Evolutionary conservation across 257 asterid species (phyloP), one percentile per base, ranked within the genome.

Genomic region (Prunella vulgaris): DNA sequence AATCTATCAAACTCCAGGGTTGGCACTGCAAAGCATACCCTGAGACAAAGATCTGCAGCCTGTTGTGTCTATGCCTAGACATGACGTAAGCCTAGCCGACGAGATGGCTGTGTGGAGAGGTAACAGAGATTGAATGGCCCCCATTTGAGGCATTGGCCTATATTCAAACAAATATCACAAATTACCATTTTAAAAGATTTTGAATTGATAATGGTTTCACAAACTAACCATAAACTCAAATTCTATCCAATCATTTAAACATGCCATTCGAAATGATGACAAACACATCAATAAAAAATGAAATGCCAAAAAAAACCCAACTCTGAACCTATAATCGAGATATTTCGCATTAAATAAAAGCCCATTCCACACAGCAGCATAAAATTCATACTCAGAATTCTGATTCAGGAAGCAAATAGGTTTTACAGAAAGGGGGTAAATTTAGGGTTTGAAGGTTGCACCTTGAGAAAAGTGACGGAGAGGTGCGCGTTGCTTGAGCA

Each of bases 1-100:
- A 87, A 64, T 77, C 25, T 81, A 85, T 93, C 98, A 93, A 93
- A 93, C 97, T 79, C 98, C 98, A 77, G 97, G 85, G 82, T 86
- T 85, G 85, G 98, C 92, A 90, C 93, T 80, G 96, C 91, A 88
- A 72, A 93, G 84, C 98, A 90, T 90, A 93, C 98, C 98, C 97
- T 90, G 93, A 90, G 98, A 90, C 92, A 90, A 79, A 42, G 98
- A 93, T 73, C 98, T 80, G 74, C 95, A 90, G 76, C 96, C 92
- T 15, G 72, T 83, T 60, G 89, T 69, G 77, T 90, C 95, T 32
- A 83, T 61, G 22, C 93, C 92, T 2, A 93, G 93, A 79, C 96
- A 85, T 1, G 90, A 90, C 22, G 96, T 90, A 42, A 93, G 96
- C 76, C 98, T 74, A 54, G 98, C 96, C 0, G 98, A 80, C 3